These are phyloP conservation scores for Penicillium sp. DNA, from an alignment of 2,329 filamentous ascomycete genomes.

Conservation along the genomic window DNA sequence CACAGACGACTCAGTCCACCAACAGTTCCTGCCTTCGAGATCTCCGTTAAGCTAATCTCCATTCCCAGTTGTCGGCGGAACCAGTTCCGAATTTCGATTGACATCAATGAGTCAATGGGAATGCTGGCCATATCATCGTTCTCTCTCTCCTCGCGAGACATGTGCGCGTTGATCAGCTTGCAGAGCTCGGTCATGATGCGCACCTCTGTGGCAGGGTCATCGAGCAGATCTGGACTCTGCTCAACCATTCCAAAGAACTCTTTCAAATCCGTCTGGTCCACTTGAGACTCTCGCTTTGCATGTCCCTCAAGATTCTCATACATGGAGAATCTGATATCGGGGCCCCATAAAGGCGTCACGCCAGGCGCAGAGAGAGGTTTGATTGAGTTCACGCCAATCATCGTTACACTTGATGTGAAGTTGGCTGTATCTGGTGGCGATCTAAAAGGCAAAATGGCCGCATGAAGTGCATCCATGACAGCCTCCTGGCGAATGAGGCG, in stretches of 20 bases:
- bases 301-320: constrained; percentile 1
- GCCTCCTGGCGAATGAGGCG: not conserved
- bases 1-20: not conserved
- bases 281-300: not conserved
- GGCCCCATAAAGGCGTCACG: not conserved
- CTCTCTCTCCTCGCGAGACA: not conserved
- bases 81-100: constrained; percentile 32
- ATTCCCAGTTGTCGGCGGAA: constrained; percentile 23
- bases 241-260: not conserved
- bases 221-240: not conserved
- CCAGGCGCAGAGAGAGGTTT: not conserved
- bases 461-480: not conserved
- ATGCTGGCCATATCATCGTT: constrained; percentile 13
- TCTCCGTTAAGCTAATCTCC: constrained; percentile 57
- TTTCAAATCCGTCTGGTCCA: not conserved
- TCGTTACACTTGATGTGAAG: not conserved
- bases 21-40: constrained; percentile 27
- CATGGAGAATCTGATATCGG: not conserved
- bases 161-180: not conserved
- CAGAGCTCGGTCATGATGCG: not conserved
- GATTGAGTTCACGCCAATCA: not conserved
- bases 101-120: constrained; percentile 29
- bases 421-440: not conserved
- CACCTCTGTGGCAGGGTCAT: not conserved
- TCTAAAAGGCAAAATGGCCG: not conserved